Conservation (phyloP, 1,284 basidiomycete genomes). For the Sporisorium graminicola region DNA sequence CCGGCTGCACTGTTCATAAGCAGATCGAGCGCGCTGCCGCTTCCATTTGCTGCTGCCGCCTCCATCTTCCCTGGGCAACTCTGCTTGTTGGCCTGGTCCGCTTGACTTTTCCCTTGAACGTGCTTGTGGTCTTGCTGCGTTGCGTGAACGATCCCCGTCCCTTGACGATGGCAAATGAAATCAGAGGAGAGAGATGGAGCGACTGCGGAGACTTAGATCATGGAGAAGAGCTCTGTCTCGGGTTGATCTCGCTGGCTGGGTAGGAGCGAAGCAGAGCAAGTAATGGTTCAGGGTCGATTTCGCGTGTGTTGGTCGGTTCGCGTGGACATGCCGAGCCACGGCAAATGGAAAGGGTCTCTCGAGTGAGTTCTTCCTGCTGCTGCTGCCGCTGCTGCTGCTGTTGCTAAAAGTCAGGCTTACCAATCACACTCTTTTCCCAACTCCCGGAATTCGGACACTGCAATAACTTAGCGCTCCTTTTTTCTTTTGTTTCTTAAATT, state of each 20-base stretch:
- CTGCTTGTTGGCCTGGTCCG: background rate
- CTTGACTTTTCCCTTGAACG: no score
- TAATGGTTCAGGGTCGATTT: no score
- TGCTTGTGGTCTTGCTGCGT: no score
- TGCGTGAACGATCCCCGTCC: no score
- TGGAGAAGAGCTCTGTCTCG: no score
- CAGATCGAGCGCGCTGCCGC: background rate
- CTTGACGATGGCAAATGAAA: no score
- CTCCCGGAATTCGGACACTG: slow-evolving; percentile 1
- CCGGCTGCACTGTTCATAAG: background rate
- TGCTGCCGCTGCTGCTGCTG: no score
- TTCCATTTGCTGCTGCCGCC: background rate
- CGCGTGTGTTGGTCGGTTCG: slow-evolving; percentile 8
- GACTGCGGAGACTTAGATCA: no score
- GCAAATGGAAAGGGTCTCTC: background rate
- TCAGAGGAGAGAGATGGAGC: no score
- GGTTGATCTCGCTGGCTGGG: no score
- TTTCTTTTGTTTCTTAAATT: background rate
- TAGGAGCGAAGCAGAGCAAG: no score
- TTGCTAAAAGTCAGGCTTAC: slow-evolving; percentile 28
- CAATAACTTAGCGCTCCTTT: no score
- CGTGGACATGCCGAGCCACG: background rate
- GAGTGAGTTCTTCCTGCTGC: background rate
- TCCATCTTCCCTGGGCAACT: background rate
- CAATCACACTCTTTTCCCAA: slow-evolving; percentile 8